Evolutionary conservation across 2,329 filamentous ascomycete genomes (phyloP), one percentile per base, ranked within the genome.

Genomic region (Spiromastix sp.): DNA sequence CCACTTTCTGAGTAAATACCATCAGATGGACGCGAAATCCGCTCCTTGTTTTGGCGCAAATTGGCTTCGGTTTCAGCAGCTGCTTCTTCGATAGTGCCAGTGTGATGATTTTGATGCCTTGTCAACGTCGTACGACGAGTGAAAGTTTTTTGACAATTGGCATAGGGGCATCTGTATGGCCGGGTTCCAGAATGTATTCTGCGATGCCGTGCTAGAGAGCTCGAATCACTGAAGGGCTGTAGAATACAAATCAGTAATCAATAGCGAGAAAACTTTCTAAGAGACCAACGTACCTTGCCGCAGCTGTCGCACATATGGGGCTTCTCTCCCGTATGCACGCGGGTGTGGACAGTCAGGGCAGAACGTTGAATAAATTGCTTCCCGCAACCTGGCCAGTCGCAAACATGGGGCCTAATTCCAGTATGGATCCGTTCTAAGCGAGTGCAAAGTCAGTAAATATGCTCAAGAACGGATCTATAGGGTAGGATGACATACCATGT

Each of bases 321-420:
- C 64, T 98, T 98, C 66, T 96, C 91, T 45, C 91, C 91, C 2
- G 91, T 96, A 60, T 98, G 91, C 13, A 95, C 87, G 48, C 91
- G 82, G 54, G 84, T 80, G 60, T 96, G 91, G 5, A 98, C 91
- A 1, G 91, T 98, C 57, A 98, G 66, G 15, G 91, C 91, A 18
- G 87, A 95, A 38, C 91, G 76, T 60, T 98, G 91, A 48, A 98
- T 98, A 57, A 98, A 98, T 54, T 89, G 84, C 63, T 96, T 98
- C 45, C 84, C 84, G 57, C 91, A 98, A 35, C 77, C 78, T 26
- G 81, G 81, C 56, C 77, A 85, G 50, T 95, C 87, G 62, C 91
- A 98, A 32, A 89, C 81, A 56, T 98, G 91, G 32, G 91, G 91
- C 40, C 89, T 73, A 39, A 87, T 72, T 30, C 89, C 89, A 42